Percentiles rank a stretch among this genome's conserved stretches.
Evolutionary conservation across 1,284 basidiomycete species (phyloP).

Genomic region (Cutaneotrichosporon curvatum): DNA sequence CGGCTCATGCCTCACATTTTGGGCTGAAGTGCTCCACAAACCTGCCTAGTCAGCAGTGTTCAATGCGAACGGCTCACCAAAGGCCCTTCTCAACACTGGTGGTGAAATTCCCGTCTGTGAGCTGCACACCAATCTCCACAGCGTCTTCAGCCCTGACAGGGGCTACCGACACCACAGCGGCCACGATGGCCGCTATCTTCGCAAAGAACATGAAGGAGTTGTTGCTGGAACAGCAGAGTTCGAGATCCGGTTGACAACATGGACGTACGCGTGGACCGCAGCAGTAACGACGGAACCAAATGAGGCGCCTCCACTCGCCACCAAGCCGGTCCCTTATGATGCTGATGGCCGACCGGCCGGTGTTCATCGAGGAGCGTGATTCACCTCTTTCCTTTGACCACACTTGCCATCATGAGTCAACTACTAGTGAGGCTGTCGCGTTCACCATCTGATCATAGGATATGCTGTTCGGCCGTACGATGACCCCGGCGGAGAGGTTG

Average conservation of each 20-base stretch:
- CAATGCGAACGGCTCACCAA: conserved; percentile 52
- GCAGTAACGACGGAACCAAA: no score
- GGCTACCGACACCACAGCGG: neutral
- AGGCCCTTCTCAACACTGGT: conserved; percentile 55
- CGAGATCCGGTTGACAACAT: no score
- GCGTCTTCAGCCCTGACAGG: neutral
- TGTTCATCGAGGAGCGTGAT: no score
- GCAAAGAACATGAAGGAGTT: no score
- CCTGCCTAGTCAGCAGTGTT: conserved; percentile 25
- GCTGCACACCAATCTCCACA: conserved; percentile 23
- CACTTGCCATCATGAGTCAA: neutral
- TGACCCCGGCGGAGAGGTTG: conserved; percentile 92
- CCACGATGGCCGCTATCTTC: neutral
- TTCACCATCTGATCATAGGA: conserved; percentile 53
- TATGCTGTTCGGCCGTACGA: conserved; percentile 84
- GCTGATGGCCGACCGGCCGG: no score
- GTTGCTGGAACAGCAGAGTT: no score
- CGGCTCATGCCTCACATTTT: conserved; percentile 36
- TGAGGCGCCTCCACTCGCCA: no score
- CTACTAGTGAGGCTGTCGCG: neutral
- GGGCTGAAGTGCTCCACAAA: conserved; percentile 47
- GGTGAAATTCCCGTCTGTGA: conserved; percentile 63
- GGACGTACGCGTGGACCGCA: no score
- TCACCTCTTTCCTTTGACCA: no score
- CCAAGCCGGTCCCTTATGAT: no score